Conservation (phyloP, 805 yeast species). For the Hanseniaspora lachancei region DNA sequence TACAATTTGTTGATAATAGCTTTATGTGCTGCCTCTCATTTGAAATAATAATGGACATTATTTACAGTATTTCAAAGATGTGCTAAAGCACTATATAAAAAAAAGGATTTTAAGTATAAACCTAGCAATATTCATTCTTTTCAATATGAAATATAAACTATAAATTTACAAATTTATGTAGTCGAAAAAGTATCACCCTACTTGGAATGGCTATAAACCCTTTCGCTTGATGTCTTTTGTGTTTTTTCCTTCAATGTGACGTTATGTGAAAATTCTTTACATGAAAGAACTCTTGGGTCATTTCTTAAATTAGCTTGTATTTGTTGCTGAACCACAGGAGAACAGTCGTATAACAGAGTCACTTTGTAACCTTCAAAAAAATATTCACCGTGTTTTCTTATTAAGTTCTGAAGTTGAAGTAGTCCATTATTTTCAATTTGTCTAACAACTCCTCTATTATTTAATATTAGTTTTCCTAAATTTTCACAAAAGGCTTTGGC, state of each 20-base stretch:
- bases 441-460: slow-evolving; percentile 89
- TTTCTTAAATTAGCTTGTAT: slow-evolving; percentile 63
- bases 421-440: slow-evolving; percentile 68
- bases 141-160: no score
- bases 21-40: no score
- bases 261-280: background rate
- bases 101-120: no score
- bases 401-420: slow-evolving; percentile 63
- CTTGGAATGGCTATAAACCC: background rate
- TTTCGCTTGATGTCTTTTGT: background rate
- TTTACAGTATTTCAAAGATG: no score
- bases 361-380: slow-evolving; percentile 88
- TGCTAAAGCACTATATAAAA: no score
- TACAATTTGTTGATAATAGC: no score
- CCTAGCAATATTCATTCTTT: no score
- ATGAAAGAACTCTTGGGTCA: slow-evolving; percentile 63
- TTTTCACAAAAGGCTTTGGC: slow-evolving; percentile 54
- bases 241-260: background rate
- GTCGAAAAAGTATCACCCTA: background rate
- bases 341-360: slow-evolving; percentile 72
- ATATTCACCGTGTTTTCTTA: slow-evolving; percentile 73
- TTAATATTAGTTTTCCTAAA: slow-evolving; percentile 67
- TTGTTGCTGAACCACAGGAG: slow-evolving; percentile 76
- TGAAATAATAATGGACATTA: no score
- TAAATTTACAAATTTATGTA: background rate